phyloP scores from a whole-genome alignment of 192 early-diverging fungal genomes.

The Linnemannia schmuckeri region DNA sequence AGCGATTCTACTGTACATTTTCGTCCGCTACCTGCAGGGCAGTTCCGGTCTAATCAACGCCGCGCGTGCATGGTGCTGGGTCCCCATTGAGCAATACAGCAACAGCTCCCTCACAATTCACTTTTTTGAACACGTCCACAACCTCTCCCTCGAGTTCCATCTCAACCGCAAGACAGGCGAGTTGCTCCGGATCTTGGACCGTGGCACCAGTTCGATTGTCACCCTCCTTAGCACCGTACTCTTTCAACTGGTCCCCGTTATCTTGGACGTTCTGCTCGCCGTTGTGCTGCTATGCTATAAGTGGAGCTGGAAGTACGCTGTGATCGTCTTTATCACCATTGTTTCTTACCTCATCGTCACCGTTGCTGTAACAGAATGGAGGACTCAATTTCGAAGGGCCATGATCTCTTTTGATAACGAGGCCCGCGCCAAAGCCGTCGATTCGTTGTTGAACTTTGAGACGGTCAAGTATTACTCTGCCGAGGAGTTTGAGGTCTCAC shows the following conservation, averaged over 20 bases:
- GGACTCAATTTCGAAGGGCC: conserved; percentile 81
- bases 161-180: conserved; percentile 96
- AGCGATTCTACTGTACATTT: conserved; percentile 71
- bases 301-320: conserved; percentile 82
- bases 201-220: conserved; percentile 80
- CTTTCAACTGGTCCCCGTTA: conserved; percentile 92
- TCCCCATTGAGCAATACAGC: conserved; percentile 94
- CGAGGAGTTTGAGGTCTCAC: conserved; percentile 86
- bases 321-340: conserved; percentile 93
- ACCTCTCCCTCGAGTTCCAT: conserved; percentile 91
- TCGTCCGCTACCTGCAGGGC: conserved; percentile 82
- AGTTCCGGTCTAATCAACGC: conserved; percentile 82
- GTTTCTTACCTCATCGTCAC: conserved; percentile 86
- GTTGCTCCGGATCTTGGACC: conserved; percentile 91
- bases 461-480: conserved; percentile 98
- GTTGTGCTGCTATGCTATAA: conserved; percentile 74
- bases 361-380: conserved; percentile 89
- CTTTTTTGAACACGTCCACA: conserved; percentile 93
- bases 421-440: conserved; percentile 87
- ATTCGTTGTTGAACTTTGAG: conserved; percentile 98
- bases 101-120: conserved; percentile 91
- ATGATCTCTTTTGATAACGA: conserved; percentile 91
- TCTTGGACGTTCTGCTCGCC: conserved; percentile 90
- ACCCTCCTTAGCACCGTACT: conserved; percentile 84
- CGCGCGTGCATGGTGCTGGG: conserved; percentile 90